phyloP scores from a whole-genome alignment of 192 early-diverging fungal genomes.

The Lunasporangiospora selenospora region DNA sequence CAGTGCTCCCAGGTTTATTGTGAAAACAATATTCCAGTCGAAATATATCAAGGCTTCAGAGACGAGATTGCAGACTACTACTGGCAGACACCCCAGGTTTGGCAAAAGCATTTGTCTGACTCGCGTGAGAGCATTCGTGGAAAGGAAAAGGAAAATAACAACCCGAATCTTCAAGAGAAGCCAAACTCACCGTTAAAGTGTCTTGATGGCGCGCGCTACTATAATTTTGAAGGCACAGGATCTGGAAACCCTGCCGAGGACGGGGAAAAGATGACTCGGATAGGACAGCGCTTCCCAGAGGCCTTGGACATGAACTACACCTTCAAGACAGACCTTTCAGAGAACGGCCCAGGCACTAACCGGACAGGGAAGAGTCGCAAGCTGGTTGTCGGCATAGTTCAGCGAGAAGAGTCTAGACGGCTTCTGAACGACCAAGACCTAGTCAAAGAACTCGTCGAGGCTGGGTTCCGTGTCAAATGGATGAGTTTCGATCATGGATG shows the following conservation, averaged over 20 bases:
- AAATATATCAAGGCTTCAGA: constrained; percentile 12
- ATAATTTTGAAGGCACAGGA: constrained; percentile 18
- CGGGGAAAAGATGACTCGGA: background rate
- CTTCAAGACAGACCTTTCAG: background rate
- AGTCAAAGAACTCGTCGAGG: constrained; percentile 10
- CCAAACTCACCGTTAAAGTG: constrained; percentile 4
- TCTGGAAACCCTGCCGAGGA: background rate
- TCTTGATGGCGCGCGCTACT: constrained; percentile 16
- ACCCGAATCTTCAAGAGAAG: too few species aligned
- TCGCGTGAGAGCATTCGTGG: background rate
- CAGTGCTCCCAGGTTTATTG: constrained; percentile 38
- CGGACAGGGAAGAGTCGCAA: background rate
- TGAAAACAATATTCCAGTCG: constrained; percentile 29
- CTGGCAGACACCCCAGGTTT: constrained; percentile 3
- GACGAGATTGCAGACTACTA: constrained; percentile 12
- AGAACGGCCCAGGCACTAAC: too few species aligned
- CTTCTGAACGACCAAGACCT: constrained; percentile 34
- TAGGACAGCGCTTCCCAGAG: constrained; percentile 6
- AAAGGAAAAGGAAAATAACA: too few species aligned
- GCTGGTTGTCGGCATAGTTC: constrained; percentile 31
- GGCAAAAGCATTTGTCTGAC: constrained; percentile 3
- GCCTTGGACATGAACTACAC: background rate
- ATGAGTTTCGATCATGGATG: constrained; percentile 43
- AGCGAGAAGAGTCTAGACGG: constrained; percentile 22
- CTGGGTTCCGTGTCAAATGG: constrained; percentile 38